Base-by-base conservation (phyloP, 1,284 basidiomycete species). In the Ganoderma multipileum region DNA sequence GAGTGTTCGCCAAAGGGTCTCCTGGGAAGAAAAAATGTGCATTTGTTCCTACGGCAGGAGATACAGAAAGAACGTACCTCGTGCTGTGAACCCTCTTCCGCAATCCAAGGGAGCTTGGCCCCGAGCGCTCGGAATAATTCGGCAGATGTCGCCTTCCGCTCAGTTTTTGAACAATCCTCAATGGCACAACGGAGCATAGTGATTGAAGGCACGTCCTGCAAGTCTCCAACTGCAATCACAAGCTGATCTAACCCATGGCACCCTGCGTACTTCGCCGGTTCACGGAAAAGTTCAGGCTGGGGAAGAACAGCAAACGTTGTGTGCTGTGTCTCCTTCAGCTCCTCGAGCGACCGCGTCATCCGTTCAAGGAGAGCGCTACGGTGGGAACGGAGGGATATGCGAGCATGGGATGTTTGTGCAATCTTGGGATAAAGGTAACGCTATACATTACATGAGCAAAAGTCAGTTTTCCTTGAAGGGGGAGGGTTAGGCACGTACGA, bases 341-440 rank as follows among this genome's bases (percentile, higher is more conserved):
- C 76, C 30, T 82, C 77, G 30, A 91, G 76, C 26, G 90, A 90
- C 2, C 80, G 77, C 14, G 84, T 86, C 30, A 94, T 80, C 67
- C 83, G 85, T 7, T 80, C 75, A 20, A 93, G 76, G 20, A 92
- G 83, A 2, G 81, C 78, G 20, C 84, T 80, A 64, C 91, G 90
- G 73, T 93, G 91, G 2, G 80, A 77, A 64, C 83, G 86, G 59
- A 94, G 79, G 4, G 89, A 85, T 65, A 82, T 83, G 39, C 92
- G 86, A 8, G 92, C 91, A 44, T 86, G 77, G 54, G 84, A 85
- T 1, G 90, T 88, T 63, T 82, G 83, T 0, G 84, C 79, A 16
- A 94, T 84, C 42, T 87, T 87, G 8, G 92, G 92, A 44, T 93
- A 84, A 44, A 94, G 79, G 74, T 89, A 87, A 62, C 87, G 86